Percentiles rank a stretch among this genome's conserved stretches.
phyloP scores from a whole-genome alignment of 805 yeast species.

The Hanseniaspora opuntiae region DNA sequence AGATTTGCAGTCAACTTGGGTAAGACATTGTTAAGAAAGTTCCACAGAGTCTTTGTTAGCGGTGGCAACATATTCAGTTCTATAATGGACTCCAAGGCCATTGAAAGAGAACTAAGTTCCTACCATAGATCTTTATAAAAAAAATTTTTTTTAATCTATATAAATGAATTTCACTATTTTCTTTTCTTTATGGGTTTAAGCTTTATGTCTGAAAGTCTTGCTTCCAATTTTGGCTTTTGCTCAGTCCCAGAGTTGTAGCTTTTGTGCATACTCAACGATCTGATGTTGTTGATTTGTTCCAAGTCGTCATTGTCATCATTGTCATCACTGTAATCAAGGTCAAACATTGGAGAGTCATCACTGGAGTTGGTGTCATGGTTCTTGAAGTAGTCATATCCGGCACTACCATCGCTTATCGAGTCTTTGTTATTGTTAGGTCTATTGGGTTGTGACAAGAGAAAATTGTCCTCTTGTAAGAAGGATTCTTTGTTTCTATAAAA shows the following conservation, averaged over 20 bases:
- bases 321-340: slow-evolving; percentile 13
- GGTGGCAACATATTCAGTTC: slow-evolving; percentile 27
- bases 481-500: not conserved
- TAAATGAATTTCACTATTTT: not conserved
- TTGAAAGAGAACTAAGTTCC: slow-evolving; percentile 20
- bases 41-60: slow-evolving; percentile 26
- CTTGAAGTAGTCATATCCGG: slow-evolving; percentile 17
- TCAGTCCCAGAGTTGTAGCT: not conserved
- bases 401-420: slow-evolving; percentile 3
- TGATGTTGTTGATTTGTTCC: not conserved
- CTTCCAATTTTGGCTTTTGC: not conserved
- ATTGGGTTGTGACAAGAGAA: not conserved
- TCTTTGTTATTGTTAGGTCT: not conserved
- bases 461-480: not conserved
- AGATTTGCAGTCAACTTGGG: slow-evolving; percentile 27
- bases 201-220: not conserved
- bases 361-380: slow-evolving; percentile 11
- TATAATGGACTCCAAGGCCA: slow-evolving; percentile 23
- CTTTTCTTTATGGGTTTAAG: not conserved
- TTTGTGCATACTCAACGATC: not conserved
- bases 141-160: not conserved
- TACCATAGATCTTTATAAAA: slow-evolving; percentile 27
- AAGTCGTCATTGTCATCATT: slow-evolving; percentile 6
- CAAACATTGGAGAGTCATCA: slow-evolving; percentile 14
- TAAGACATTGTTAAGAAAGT: slow-evolving; percentile 31